Conservation (phyloP, 768 basidiomycete species). For the Rhodotorula sphaerocarpa region DNA sequence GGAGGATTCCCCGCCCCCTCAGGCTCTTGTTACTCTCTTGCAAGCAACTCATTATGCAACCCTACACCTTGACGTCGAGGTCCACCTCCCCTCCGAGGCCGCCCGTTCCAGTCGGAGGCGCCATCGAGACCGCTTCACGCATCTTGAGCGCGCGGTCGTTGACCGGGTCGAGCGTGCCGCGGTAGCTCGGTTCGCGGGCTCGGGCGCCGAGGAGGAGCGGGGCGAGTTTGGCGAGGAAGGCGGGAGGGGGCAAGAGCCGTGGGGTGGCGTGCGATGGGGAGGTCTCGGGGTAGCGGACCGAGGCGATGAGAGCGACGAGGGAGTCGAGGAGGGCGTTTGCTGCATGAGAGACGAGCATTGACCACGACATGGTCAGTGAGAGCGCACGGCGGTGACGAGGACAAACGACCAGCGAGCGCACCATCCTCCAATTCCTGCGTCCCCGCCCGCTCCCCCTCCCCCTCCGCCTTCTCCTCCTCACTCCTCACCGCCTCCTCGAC, state of each 20-base stretch:
- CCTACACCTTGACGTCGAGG: no score
- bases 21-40: no score
- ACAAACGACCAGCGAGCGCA: neutral
- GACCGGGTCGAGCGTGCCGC: conserved; percentile 1
- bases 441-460: neutral
- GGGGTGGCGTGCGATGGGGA: neutral
- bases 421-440: conserved; percentile 14
- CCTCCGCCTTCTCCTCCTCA: neutral
- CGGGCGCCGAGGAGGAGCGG: conserved; percentile 2
- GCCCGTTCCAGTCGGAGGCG: no score
- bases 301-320: neutral
- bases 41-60: no score
- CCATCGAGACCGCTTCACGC: conserved; percentile 4
- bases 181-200: neutral
- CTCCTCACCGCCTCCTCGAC: neutral
- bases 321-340: neutral
- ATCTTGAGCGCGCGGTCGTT: conserved; percentile 16
- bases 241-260: neutral
- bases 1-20: no score
- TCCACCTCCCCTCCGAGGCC: no score
- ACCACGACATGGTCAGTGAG: neutral
- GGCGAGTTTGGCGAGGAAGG: neutral
- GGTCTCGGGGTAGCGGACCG: neutral
- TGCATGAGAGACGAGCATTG: neutral
- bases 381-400: neutral